phyloP scores from a whole-genome alignment of 1,284 basidiomycete species.

The Xerocomus amazonicus region DNA sequence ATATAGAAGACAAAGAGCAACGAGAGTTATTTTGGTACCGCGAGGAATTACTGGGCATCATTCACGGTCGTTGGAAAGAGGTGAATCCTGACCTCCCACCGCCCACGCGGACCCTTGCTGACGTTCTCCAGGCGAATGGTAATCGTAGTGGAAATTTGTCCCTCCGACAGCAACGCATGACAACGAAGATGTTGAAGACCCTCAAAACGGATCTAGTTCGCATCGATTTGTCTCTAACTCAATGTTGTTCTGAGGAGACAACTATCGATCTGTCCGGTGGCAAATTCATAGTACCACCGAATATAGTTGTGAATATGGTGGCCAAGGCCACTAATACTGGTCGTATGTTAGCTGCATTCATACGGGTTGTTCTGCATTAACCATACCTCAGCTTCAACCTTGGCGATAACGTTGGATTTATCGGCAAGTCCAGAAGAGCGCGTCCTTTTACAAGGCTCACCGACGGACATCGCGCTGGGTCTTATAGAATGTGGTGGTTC shows the following conservation, averaged over 20 bases:
- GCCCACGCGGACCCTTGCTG: not conserved
- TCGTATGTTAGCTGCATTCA: conserved; percentile 34
- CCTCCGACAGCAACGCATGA: conserved; percentile 72
- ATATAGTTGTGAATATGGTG: conserved; percentile 58
- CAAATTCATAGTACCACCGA: conserved; percentile 46
- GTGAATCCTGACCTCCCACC: conserved; percentile 36
- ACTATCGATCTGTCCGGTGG: conserved; percentile 31
- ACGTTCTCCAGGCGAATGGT: conserved; percentile 63
- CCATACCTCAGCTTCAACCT: conserved; percentile 40
- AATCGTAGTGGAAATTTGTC: conserved; percentile 71
- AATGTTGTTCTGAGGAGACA: conserved; percentile 32
- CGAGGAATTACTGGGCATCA: conserved; percentile 70
- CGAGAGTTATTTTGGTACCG: conserved; percentile 92
- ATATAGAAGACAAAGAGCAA: conserved; percentile 57
- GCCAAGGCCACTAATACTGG: conserved; percentile 58
- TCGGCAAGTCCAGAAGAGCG: conserved; percentile 57
- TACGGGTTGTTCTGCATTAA: conserved; percentile 4
- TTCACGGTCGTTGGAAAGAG: conserved; percentile 81
- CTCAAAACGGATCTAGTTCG: conserved; percentile 62
- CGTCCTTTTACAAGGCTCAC: conserved; percentile 66
- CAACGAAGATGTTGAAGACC: conserved; percentile 70
- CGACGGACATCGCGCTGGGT: conserved; percentile 58
- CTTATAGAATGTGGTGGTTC: conserved; percentile 51
- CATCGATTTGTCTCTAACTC: conserved; percentile 55
- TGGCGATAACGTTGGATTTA: conserved; percentile 53